Evolutionary conservation across 495 filamentous ascomycete genomes (phyloP), one percentile per base, ranked within the genome.

Genomic region (Penicillium taxi): DNA sequence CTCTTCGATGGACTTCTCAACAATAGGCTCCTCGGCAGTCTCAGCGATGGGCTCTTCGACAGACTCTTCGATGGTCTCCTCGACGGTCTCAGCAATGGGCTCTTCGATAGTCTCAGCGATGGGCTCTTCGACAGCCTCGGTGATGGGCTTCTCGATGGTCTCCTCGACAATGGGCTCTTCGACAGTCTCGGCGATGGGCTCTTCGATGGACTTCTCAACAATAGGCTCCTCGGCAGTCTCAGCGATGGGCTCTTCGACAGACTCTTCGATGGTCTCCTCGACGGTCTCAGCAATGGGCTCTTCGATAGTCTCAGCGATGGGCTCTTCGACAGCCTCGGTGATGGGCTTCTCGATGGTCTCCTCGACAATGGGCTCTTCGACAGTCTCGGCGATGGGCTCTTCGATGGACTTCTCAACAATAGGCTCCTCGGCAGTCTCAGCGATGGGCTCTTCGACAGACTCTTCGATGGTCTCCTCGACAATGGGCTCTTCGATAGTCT

Each of bases 1-100:
- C 38, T 41, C 16, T 4, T 32, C 24, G 20, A 24, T 9, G 17
- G 44, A 20, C 19, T 38, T 38, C 26, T 45, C 24, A 18, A 30
- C 24, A 9, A 22, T 24, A 3, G 17, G 9, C 11, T 44, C 45
- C 13, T 44, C 20, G 12, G 38, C 23, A 27, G 29, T 8, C 21
- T 52, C 45, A 15, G 28, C 25, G 12, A 37, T 34, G 19, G 35
- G 31, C 23, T 45, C 46, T 29, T 44, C 45, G 12, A 7, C 20
- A 16, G 31, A 13, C 24, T 44, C 39, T 25, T 44, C 32, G 12
- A 11, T 37, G 9, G 21, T 9, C 15, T 12, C 32, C 19, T 42
- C 39, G 11, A 30, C 27, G 21, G 37, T n/a, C 30, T 40, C 14
- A 7, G 30, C 9, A 20, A 12, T 28, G n/a, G 26, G 8, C 16